Evolutionary conservation across 495 filamentous ascomycete genomes (phyloP).

Genomic region (Neurospora sp.): DNA sequence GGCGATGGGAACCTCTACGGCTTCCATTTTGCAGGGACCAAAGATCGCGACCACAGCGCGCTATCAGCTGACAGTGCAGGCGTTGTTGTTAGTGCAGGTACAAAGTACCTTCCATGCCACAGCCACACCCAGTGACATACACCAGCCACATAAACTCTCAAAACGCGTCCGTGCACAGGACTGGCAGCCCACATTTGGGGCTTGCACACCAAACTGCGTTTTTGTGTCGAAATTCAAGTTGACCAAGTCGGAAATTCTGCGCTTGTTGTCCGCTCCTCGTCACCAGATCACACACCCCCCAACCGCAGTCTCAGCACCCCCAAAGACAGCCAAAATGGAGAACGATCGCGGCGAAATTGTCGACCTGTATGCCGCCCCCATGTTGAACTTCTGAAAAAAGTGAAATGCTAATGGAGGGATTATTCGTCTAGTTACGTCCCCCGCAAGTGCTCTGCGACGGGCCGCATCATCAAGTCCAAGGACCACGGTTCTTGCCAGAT

Average conservation of each 20-base stretch:
- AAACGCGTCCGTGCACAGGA: conserved; percentile 4
- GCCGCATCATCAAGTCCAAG: conserved; percentile 99
- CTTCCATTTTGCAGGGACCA: background rate
- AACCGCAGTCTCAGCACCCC: conserved; percentile 19
- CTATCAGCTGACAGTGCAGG: conserved; percentile 16
- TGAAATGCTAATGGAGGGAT: background rate
- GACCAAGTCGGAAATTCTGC: conserved; percentile 17
- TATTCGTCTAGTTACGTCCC: conserved; percentile 73
- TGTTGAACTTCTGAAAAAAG: background rate
- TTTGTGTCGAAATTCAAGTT: conserved; percentile 18
- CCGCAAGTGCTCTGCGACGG: conserved; percentile 92
- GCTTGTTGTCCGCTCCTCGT: conserved; percentile 15
- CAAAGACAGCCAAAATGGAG: conserved; percentile 28
- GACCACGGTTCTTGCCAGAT: conserved; percentile 92
- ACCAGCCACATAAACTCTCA: background rate
- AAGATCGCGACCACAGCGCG: conserved; percentile 9
- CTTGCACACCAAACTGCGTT: conserved; percentile 18
- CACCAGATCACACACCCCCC: conserved; percentile 15
- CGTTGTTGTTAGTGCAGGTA: background rate
- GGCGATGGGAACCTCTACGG: background rate
- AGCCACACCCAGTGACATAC: background rate
- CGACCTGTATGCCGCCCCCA: conserved; percentile 66
- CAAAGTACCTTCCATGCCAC: background rate
- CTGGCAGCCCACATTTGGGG: conserved; percentile 11
- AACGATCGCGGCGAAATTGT: conserved; percentile 76